Evolutionary conservation across 768 basidiomycete genomes (phyloP).

Genomic region (Xanthoconium purpureum): DNA sequence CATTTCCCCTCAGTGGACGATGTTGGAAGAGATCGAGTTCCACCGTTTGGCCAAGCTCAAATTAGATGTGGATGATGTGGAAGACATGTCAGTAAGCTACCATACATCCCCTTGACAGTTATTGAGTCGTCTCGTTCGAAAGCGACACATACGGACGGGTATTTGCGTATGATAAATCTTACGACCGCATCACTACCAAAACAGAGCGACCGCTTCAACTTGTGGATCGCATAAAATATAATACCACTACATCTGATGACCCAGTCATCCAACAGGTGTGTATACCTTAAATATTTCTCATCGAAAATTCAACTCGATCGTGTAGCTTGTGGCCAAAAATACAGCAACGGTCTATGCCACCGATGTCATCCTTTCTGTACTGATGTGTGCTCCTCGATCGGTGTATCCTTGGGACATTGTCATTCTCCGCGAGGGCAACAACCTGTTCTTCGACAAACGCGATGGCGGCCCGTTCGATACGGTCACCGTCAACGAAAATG

Average conservation of each 20-base stretch:
- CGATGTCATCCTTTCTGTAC: slow-evolving; percentile 88
- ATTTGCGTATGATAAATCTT: slow-evolving; percentile 89
- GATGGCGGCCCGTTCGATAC: slow-evolving; percentile 97
- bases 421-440: slow-evolving; percentile 88
- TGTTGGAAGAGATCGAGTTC: slow-evolving; percentile 97
- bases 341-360: slow-evolving; percentile 90
- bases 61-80: slow-evolving; percentile 90
- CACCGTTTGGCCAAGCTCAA: slow-evolving; percentile 86
- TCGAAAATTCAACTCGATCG: slow-evolving; percentile 4
- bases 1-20: slow-evolving; percentile 89
- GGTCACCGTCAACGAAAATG: slow-evolving; percentile 98
- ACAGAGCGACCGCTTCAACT: slow-evolving; percentile 87
- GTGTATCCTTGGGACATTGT: slow-evolving; percentile 99
- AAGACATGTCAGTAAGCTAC: slow-evolving; percentile 69
- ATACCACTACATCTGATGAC: slow-evolving; percentile 96
- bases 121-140: slow-evolving; percentile 8
- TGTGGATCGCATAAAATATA: slow-evolving; percentile 94
- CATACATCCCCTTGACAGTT: background rate
- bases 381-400: slow-evolving; percentile 95
- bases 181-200: slow-evolving; percentile 94
- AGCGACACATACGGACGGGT: slow-evolving; percentile 88
- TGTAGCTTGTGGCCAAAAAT: slow-evolving; percentile 73
- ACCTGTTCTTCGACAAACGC: slow-evolving; percentile 95
- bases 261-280: slow-evolving; percentile 89
- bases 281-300: background rate